A percentile compares a stretch with the other conserved stretches of the same genome.
These are phyloP conservation scores for Podaxis sp. DNA, from an alignment of 768 basidiomycete species.

Conservation along the genomic window DNA sequence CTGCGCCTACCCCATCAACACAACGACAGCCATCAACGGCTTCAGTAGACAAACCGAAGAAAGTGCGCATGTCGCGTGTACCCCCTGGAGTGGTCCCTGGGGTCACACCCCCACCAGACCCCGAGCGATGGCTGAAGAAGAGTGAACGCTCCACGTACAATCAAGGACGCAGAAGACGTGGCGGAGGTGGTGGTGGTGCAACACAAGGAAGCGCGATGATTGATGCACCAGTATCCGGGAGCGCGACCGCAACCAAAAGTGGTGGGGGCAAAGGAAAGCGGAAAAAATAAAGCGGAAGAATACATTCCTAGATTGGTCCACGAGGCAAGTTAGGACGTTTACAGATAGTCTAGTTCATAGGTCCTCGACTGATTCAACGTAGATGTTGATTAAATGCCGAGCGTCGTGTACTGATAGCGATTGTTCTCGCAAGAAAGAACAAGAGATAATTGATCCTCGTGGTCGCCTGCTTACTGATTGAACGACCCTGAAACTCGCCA, in stretches of 20 bases:
- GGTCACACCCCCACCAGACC: constrained; percentile 78
- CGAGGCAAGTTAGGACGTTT: constrained; percentile 9
- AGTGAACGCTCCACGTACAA: constrained; percentile 64
- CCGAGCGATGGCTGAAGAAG: constrained; percentile 88
- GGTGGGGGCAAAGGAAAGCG: constrained; percentile 60
- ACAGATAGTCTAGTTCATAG: not conserved
- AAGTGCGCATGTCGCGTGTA: constrained; percentile 61
- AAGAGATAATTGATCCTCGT: constrained; percentile 14
- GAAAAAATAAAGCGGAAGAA: constrained; percentile 43
- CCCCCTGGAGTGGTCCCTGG: constrained; percentile 75
- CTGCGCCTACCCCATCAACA: constrained; percentile 26
- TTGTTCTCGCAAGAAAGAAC: constrained; percentile 13
- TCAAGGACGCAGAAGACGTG: constrained; percentile 49
- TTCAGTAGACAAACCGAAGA: constrained; percentile 28
- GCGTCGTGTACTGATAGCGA: constrained; percentile 11
- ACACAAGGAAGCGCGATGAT: constrained; percentile 59
- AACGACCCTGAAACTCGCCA: not conserved
- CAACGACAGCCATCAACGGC: constrained; percentile 29
- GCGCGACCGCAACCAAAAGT: constrained; percentile 29
- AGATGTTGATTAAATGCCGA: constrained; percentile 11
- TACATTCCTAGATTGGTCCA: not conserved
- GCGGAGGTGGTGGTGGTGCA: constrained; percentile 47
- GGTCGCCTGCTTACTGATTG: constrained; percentile 10
- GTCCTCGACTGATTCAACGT: constrained; percentile 2
- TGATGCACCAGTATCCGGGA: constrained; percentile 27